These are phyloP conservation scores for Mucor racemosus DNA, from an alignment of 371 early-diverging fungal genomes.

Conservation along the genomic window DNA sequence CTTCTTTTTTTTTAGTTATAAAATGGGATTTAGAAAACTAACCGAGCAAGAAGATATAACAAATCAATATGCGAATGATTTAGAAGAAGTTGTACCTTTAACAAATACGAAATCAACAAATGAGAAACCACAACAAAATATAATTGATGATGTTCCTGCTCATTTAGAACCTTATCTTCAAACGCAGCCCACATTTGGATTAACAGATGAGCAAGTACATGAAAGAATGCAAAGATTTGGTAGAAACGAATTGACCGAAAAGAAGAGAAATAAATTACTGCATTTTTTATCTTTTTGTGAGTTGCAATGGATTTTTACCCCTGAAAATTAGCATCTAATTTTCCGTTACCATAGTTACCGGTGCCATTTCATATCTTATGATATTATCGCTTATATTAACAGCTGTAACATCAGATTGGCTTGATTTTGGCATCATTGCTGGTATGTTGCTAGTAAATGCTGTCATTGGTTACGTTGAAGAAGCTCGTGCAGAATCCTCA, in stretches of 20 bases:
- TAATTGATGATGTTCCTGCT: constrained; percentile 63
- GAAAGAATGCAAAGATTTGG: constrained; percentile 68
- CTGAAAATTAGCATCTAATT: background rate
- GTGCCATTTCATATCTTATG: constrained; percentile 89
- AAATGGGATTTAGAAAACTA: constrained; percentile 28
- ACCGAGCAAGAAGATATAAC: constrained; percentile 25
- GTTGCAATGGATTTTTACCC: background rate
- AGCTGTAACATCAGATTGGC: constrained; percentile 78
- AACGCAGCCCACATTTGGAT: constrained; percentile 68
- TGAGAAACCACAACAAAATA: constrained; percentile 16
- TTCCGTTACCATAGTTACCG: constrained; percentile 53
- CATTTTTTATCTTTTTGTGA: constrained; percentile 83
- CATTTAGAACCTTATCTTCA: constrained; percentile 74
- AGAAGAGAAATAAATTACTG: constrained; percentile 79
- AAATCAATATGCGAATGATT: constrained; percentile 18
- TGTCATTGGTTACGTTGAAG: constrained; percentile 87
- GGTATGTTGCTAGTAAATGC: constrained; percentile 87
- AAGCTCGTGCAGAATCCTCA: constrained; percentile 86
- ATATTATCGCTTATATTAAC: constrained; percentile 78
- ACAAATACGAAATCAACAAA: constrained; percentile 9
- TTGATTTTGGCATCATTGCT: constrained; percentile 87
- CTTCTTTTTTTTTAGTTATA: background rate
- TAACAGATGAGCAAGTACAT: constrained; percentile 58
- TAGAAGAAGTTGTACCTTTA: constrained; percentile 33
- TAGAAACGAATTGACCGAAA: constrained; percentile 75